Percentiles rank a stretch among this genome's conserved stretches.
Conservation (phyloP, 2,329 filamentous ascomycete species). For the Bimuria novae-zelandiae region DNA sequence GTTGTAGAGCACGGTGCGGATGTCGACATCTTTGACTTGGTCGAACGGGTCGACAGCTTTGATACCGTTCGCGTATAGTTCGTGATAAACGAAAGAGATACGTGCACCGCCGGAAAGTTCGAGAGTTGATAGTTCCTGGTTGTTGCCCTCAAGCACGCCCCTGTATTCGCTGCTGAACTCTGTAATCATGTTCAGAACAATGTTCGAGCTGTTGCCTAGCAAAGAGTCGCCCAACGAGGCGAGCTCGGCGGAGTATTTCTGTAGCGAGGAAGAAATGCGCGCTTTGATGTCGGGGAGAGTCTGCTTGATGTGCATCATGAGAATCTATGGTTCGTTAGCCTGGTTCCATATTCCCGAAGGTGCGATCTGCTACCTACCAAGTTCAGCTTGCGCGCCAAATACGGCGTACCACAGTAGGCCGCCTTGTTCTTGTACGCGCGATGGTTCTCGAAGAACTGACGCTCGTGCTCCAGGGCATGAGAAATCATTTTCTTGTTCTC, state of each 20-base stretch:
- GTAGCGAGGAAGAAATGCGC: slow-evolving; percentile 88
- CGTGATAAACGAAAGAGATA: slow-evolving; percentile 99
- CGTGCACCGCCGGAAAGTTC: slow-evolving; percentile 95
- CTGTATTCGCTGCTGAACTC: slow-evolving; percentile 98
- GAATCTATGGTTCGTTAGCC: slow-evolving; percentile 62
- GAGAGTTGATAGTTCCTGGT: slow-evolving; percentile 89
- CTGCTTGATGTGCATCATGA: slow-evolving; percentile 99
- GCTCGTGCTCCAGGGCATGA: slow-evolving; percentile 88
- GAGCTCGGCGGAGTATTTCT: slow-evolving; percentile 87
- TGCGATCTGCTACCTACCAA: slow-evolving; percentile 57
- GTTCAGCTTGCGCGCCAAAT: slow-evolving; percentile 94
- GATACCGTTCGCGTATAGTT: slow-evolving; percentile 95
- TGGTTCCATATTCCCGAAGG: background rate
- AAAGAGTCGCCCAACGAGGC: slow-evolving; percentile 86
- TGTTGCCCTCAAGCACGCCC: slow-evolving; percentile 94
- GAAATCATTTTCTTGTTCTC: slow-evolving; percentile 97
- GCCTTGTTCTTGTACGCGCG: slow-evolving; percentile 99
- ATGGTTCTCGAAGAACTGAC: slow-evolving; percentile 97
- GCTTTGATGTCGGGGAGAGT: slow-evolving; percentile 98
- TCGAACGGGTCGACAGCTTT: slow-evolving; percentile 99
- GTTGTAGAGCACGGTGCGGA: slow-evolving; percentile 96
- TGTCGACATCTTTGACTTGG: slow-evolving; percentile 95
- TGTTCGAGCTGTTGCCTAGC: slow-evolving; percentile 94
- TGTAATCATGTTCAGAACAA: slow-evolving; percentile 97
- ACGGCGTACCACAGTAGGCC: slow-evolving; percentile 96